Conservation (phyloP, 2,329 filamentous ascomycete genomes). For the Didymella glomerata region DNA sequence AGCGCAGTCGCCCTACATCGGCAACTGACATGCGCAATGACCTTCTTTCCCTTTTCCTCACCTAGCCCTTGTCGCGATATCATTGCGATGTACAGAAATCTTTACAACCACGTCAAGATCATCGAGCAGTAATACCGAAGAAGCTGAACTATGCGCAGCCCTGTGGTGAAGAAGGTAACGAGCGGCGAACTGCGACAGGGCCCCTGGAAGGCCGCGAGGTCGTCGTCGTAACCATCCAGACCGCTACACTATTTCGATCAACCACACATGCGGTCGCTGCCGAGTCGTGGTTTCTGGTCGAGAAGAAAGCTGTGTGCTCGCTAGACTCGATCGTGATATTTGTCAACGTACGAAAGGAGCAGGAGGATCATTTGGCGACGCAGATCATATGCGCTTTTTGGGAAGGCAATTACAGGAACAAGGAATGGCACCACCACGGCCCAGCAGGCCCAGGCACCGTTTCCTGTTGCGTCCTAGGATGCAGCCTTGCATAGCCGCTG, state of each 20-base stretch:
- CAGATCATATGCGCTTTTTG: constrained; percentile 11
- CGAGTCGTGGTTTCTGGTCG: constrained; percentile 17
- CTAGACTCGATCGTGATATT: constrained; percentile 4
- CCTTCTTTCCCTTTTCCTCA: background rate
- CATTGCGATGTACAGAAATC: constrained; percentile 8
- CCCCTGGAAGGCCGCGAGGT: constrained; percentile 5
- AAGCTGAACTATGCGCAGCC: background rate
- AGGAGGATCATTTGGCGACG: constrained; percentile 15
- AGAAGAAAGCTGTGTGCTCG: constrained; percentile 9
- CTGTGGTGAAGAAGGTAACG: background rate
- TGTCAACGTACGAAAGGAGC: constrained; percentile 16
- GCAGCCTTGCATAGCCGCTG: constrained; percentile 4
- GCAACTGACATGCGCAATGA: constrained; percentile 1
- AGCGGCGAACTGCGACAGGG: constrained; percentile 4
- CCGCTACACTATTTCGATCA: constrained; percentile 5
- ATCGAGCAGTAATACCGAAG: background rate
- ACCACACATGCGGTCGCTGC: background rate
- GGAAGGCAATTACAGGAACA: constrained; percentile 12
- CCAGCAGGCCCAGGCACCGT: background rate
- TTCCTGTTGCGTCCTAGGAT: constrained; percentile 4
- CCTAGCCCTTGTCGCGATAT: background rate
- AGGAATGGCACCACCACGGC: constrained; percentile 7
- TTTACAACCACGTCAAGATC: background rate
- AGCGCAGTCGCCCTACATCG: constrained; percentile 7
- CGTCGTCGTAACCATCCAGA: constrained; percentile 5